Base-by-base conservation (phyloP, 2,329 filamentous ascomycete genomes). In the Gyromitra esculenta region DNA sequence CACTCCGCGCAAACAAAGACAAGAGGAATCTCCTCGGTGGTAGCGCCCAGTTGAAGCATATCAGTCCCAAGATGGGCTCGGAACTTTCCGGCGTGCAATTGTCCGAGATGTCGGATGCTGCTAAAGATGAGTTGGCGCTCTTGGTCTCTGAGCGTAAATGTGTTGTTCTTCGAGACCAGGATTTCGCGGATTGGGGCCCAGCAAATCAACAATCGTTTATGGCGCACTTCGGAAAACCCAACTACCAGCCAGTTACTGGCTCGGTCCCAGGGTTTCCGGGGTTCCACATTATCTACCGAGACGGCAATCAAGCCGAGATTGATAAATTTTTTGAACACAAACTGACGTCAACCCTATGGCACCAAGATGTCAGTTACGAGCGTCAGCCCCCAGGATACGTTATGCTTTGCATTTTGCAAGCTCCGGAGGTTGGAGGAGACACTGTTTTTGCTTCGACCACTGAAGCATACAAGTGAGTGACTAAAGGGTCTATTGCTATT, bases 81-180 rank as follows among this genome's bases (percentile, higher is more conserved):
- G 79, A 85, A 25, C 72, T 86, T 41, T 82, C 84, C 73, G 84
- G 84, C 31, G 80, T 88, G 45, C 86, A 88, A 74, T 80, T 88
- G 69, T 86, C 83, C 80, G 82, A 85, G 50, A 83, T 95, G 15
- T 89, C 85, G 70, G 84, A 89, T 62, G 89, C 90, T 21, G 92
- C 90, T 71, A 93, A 93, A 82, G 90, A 94, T 81, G 90, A 95
- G 82, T 86, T 95, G 5, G 92, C 92, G 0, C 88, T 91, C 31
- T 89, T 91, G 78, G 91, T 94, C 8, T 90, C 92, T 9, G 87
- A 93, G 84, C 89, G 91, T 81, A 94, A 94, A 82, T 91, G 94
- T 7, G 91, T 93, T 25, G 88, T 90, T 52, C 94, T 95, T 86
- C 89, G 91, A 31, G 87, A 90, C 81, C 92, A 95, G 82, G 90